Base-by-base conservation (phyloP, 2,329 filamentous ascomycete species). In the Penicillium decumbens region DNA sequence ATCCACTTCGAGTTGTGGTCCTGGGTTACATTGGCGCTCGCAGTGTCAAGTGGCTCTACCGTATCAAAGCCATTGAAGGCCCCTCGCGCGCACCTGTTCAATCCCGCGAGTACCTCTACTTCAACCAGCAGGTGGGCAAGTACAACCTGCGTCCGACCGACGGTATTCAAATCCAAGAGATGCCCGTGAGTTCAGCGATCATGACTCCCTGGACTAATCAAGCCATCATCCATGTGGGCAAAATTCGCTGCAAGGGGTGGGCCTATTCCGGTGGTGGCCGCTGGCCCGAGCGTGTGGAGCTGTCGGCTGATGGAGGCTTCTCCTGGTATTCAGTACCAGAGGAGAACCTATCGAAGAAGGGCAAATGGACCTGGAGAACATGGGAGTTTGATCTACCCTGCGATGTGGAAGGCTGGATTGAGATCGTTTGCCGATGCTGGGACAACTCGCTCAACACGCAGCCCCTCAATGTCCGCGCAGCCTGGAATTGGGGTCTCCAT, bases 111-210 rank as follows among this genome's bases (percentile, higher is more conserved):
- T 87, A 87, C 47, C 72, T 87, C 0, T 87, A 88, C 67, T 89
- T 84, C 64, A 81, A 79, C 1, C 81, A 82, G 9, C 84, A 88
- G 63, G 71, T 83, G 0, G 84, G 83, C 9, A 87, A 87, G 67
- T 82, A 87, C 57, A 87, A 87, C 53, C 72, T 76, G 9, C 72
- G 69, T 7, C 77, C 79, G 56, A 80, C 72, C 13, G 80, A 81
- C 40, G 83, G 81, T 0, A 83, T 84, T 53, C 80, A 78, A 54
- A 87, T 85, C 58, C 84, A 88, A 60, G 84, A 87, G 30, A 88
- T 87, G 83, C 84, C 84, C 0, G 83, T 87, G 3, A 80, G 77
- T 41, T 80, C 76, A 13, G 84, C 83, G 18, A 85, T 87, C 58
- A 86, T 86, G 80, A 72, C 77, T 0, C 84, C 84, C 0, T 72